phyloP scores from a whole-genome alignment of 352 stramenopile genomes.

The Phytopythium ostracodes region DNA sequence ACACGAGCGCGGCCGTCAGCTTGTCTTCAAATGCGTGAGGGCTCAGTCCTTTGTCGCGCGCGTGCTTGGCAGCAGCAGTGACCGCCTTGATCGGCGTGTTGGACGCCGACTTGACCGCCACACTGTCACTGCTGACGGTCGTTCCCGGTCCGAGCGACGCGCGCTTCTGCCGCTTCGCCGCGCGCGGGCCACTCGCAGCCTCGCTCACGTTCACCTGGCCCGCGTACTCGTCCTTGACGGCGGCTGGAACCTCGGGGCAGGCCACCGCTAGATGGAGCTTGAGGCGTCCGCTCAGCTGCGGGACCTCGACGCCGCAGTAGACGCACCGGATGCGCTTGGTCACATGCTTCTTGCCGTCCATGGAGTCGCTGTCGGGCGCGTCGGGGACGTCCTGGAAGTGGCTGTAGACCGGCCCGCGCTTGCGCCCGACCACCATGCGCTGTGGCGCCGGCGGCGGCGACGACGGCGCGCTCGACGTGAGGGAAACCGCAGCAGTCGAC shows the following conservation, averaged over 20 bases:
- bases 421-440: conserved; percentile 17
- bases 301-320: conserved; percentile 24
- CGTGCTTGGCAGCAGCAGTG: neutral
- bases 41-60: neutral
- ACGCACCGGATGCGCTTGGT: conserved; percentile 28
- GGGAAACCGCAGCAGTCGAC: too few species aligned
- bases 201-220: neutral
- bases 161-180: conserved; percentile 4
- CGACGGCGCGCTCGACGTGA: neutral
- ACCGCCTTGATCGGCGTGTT: neutral
- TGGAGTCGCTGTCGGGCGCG: conserved; percentile 4
- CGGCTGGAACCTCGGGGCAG: conserved; percentile 15
- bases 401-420: conserved; percentile 29
- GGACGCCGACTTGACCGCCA: neutral
- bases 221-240: conserved; percentile 17
- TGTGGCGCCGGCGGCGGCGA: conserved; percentile 3
- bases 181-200: neutral
- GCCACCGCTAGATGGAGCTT: conserved; percentile 20
- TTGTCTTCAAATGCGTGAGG: conserved; percentile 23
- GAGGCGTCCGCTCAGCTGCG: conserved; percentile 25
- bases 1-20: conserved; percentile 25
- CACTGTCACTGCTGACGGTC: neutral
- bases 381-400: conserved; percentile 27
- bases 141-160: neutral
- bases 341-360: neutral